Evolutionary conservation across 768 basidiomycete genomes (phyloP).

Genomic region (Rhodotorula taiwanensis): DNA sequence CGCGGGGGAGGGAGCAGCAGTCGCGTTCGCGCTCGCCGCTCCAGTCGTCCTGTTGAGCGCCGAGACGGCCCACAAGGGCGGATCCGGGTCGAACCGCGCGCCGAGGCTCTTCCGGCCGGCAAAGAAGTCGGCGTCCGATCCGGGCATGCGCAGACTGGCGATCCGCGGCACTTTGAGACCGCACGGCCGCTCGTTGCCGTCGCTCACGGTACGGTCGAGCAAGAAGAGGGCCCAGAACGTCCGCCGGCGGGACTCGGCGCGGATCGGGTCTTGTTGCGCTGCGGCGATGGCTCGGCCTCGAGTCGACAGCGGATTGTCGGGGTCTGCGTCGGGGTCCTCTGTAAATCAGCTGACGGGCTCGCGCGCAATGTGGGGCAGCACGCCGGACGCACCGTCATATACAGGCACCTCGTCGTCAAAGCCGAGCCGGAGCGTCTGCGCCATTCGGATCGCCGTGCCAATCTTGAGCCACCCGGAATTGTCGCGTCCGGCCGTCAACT

Average conservation of each 20-base stretch:
- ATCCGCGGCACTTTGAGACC: conserved; percentile 29
- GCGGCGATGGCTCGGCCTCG: not conserved
- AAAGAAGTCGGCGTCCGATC: conserved; percentile 27
- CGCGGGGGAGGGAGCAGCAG: not conserved
- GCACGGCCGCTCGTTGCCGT: conserved; percentile 37
- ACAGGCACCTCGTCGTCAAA: conserved; percentile 33
- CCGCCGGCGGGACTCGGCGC: conserved; percentile 24
- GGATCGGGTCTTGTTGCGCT: conserved; percentile 9
- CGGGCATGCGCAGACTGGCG: conserved; percentile 28
- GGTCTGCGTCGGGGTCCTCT: not conserved
- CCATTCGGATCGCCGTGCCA: conserved; percentile 34
- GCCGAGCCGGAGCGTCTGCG: conserved; percentile 31
- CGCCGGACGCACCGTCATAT: not conserved
- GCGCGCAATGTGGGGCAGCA: not conserved
- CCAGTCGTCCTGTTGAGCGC: not conserved
- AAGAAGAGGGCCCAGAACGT: conserved; percentile 35
- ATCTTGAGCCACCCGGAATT: conserved; percentile 35
- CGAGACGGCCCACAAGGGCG: conserved; percentile 24
- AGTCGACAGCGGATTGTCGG: not conserved
- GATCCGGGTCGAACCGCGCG: conserved; percentile 27
- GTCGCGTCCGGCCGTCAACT: conserved; percentile 30
- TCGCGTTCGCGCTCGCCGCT: conserved; percentile 8
- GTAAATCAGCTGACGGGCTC: not conserved
- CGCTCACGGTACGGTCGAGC: conserved; percentile 33
- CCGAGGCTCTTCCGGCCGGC: conserved; percentile 10